A percentile compares a stretch with the other conserved stretches of the same genome.
phyloP scores from a whole-genome alignment of 2,329 filamentous ascomycete species.

The Ascochyta pisi region DNA sequence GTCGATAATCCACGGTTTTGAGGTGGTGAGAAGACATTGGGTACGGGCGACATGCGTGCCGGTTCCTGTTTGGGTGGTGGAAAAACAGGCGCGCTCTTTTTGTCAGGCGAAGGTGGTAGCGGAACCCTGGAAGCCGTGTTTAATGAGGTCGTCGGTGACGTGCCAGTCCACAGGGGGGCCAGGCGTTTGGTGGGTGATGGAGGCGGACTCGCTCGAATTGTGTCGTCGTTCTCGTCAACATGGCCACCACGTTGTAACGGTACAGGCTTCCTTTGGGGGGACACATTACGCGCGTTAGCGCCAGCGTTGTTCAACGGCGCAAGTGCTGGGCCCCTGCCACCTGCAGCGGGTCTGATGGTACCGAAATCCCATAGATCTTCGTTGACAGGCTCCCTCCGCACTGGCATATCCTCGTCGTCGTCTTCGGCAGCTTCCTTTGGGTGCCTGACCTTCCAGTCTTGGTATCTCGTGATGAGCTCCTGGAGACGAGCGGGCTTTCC shows the following conservation, averaged over 20 bases:
- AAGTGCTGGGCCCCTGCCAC: conserved; percentile 61
- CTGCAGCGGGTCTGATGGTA: conserved; percentile 78
- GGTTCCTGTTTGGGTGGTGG: conserved; percentile 37
- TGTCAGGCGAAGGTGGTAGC: conserved; percentile 55
- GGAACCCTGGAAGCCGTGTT: conserved; percentile 54
- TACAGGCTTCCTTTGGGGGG: conserved; percentile 46
- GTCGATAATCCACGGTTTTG: conserved; percentile 37
- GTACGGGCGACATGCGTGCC: conserved; percentile 40
- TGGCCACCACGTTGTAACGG: conserved; percentile 28
- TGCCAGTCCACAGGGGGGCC: conserved; percentile 37
- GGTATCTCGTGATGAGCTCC: conserved; percentile 90
- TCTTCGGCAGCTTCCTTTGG: conserved; percentile 68
- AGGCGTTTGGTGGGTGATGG: conserved; percentile 54
- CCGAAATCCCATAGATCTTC: conserved; percentile 99
- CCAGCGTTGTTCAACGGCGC: conserved; percentile 81
- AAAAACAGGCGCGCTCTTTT: conserved; percentile 44
- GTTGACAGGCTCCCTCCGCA: conserved; percentile 59
- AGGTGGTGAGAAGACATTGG: conserved; percentile 42
- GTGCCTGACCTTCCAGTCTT: conserved; percentile 83
- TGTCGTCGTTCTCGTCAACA: conserved; percentile 49
- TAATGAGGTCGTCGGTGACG: conserved; percentile 50
- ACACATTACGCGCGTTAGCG: conserved; percentile 70
- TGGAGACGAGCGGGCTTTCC: conserved; percentile 98
- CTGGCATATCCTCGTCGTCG: conserved; percentile 46
- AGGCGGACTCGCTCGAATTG: conserved; percentile 46